Conservation (phyloP, 352 stramenopile species). For the Phytophthora colocasiae region DNA sequence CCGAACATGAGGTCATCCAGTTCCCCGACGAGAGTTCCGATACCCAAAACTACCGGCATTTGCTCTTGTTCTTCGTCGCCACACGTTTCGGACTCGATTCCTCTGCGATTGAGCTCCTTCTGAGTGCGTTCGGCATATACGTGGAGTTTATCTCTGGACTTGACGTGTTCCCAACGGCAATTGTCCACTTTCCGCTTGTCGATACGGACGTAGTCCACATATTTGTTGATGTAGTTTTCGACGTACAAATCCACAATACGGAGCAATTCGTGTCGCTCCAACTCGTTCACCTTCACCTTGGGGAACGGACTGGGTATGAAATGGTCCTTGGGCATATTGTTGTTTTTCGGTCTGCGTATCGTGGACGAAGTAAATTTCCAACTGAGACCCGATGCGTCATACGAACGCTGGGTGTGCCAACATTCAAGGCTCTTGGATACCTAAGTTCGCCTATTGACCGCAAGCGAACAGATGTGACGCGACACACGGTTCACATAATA, state of each 20-base stretch:
- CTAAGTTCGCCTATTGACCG: constrained; percentile 18
- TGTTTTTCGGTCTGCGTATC: not conserved
- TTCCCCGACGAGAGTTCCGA: constrained; percentile 31
- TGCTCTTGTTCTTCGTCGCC: constrained; percentile 13
- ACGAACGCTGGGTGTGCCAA: constrained; percentile 4
- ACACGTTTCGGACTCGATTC: constrained; percentile 16
- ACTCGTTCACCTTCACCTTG: constrained; percentile 14
- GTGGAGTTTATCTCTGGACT: constrained; percentile 26
- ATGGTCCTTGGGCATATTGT: constrained; percentile 19
- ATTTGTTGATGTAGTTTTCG: constrained; percentile 31
- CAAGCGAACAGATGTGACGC: constrained; percentile 13
- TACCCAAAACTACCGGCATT: constrained; percentile 30
- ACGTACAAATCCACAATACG: constrained; percentile 24
- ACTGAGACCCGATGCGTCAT: constrained; percentile 14
- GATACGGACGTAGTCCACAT: constrained; percentile 22
- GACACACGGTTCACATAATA: constrained; percentile 4
- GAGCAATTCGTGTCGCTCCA: constrained; percentile 17
- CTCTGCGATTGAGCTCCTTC: constrained; percentile 21
- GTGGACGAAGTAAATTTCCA: constrained; percentile 16
- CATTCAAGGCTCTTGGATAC: constrained; percentile 8
- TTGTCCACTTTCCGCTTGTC: constrained; percentile 29
- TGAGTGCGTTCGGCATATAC: constrained; percentile 24
- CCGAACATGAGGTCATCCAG: constrained; percentile 47
- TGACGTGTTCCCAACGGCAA: constrained; percentile 29
- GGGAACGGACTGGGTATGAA: constrained; percentile 27